Conservation (phyloP, 2,329 filamentous ascomycete species). For the Shiraia sp. region DNA sequence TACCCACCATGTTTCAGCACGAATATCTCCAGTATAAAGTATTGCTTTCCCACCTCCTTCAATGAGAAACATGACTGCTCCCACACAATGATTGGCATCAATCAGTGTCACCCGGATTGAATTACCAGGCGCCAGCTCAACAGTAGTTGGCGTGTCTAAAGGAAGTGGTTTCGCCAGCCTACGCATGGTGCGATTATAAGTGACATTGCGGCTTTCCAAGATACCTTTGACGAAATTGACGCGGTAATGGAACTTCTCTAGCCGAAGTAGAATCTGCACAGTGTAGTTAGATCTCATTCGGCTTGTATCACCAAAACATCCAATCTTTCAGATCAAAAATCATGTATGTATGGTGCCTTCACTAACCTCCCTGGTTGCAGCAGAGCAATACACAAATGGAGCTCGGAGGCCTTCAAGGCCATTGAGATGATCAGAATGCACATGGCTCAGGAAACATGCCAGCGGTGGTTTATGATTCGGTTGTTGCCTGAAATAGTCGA, state of each 20-base stretch:
- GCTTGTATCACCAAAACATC: too few relatives aligned
- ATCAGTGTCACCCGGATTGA: slow-evolving; percentile 81
- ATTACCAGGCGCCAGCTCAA: slow-evolving; percentile 72
- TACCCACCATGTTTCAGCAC: slow-evolving; percentile 86
- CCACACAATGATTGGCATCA: slow-evolving; percentile 89
- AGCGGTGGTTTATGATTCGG: slow-evolving; percentile 63
- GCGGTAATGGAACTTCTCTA: slow-evolving; percentile 78
- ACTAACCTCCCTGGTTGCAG: slow-evolving; percentile 72
- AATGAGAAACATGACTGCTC: slow-evolving; percentile 90
- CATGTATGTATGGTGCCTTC: too few relatives aligned
- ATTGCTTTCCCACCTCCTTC: slow-evolving; percentile 73
- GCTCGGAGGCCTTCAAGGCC: slow-evolving; percentile 77
- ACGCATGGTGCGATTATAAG: slow-evolving; percentile 72
- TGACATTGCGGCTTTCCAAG: slow-evolving; percentile 72
- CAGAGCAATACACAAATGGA: slow-evolving; percentile 89
- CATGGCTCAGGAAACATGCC: slow-evolving; percentile 88
- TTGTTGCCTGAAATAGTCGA: slow-evolving; percentile 77
- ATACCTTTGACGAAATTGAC: slow-evolving; percentile 81
- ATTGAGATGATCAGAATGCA: slow-evolving; percentile 85
- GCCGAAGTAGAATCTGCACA: slow-evolving; percentile 67
- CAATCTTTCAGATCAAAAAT: too few relatives aligned
- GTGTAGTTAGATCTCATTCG: too few relatives aligned
- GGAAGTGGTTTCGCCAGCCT: slow-evolving; percentile 79
- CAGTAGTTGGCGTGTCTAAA: slow-evolving; percentile 73
- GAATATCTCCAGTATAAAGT: slow-evolving; percentile 86